Conservation (phyloP, 768 basidiomycete genomes). For the Fistulinella prunicolor region DNA sequence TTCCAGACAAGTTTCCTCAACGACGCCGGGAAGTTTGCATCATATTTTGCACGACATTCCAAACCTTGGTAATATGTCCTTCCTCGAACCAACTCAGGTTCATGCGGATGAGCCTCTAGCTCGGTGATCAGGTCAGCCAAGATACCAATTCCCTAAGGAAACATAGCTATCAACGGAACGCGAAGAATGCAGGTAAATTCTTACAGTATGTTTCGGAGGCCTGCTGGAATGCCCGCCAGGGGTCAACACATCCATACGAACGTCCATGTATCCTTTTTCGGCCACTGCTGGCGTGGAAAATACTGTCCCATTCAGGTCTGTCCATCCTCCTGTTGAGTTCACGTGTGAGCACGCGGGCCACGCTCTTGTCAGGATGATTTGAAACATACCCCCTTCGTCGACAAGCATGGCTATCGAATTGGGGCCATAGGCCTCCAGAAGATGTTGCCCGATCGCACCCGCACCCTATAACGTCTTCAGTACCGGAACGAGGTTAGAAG, state of each 20-base stretch:
- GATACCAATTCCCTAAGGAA: conserved; percentile 46
- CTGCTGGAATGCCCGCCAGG: conserved; percentile 55
- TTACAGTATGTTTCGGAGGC: conserved; percentile 51
- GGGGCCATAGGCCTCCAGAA: conserved; percentile 47
- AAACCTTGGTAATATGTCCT: conserved; percentile 31
- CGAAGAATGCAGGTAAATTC: conserved; percentile 1
- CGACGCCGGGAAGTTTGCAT: conserved; percentile 31
- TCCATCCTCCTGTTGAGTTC: conserved; percentile 25
- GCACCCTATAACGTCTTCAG: conserved; percentile 38
- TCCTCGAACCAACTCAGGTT: conserved; percentile 29
- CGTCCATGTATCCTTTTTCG: conserved; percentile 46
- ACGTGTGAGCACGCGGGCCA: no score
- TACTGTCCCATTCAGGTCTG: conserved; percentile 26
- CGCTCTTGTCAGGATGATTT: not conserved
- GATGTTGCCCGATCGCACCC: conserved; percentile 33
- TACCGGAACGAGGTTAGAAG: not conserved
- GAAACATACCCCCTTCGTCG: conserved; percentile 51
- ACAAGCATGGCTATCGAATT: conserved; percentile 52
- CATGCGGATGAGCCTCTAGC: conserved; percentile 44
- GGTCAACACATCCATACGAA: conserved; percentile 41
- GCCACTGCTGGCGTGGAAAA: conserved; percentile 32
- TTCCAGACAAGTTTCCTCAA: conserved; percentile 20
- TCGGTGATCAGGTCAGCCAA: conserved; percentile 46
- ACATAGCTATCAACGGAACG: not conserved
- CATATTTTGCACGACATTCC: conserved; percentile 42